Conservation (phyloP, 176 grass and related monocot species). For the Eragrostis nindensis region DNA sequence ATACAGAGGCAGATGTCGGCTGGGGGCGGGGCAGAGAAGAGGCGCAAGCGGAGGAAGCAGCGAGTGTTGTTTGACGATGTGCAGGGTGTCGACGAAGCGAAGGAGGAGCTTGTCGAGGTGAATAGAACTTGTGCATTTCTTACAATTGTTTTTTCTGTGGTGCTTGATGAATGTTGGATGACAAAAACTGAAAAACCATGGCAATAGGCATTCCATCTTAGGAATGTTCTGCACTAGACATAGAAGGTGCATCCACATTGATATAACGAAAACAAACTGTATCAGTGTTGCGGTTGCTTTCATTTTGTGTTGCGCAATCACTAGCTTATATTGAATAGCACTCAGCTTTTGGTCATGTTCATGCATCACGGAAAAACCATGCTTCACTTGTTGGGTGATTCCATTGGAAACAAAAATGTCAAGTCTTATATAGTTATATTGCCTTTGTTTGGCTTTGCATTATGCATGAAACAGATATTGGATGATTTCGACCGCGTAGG, state of each 20-base stretch:
- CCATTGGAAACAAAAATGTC: neutral
- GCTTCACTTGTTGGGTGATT: neutral
- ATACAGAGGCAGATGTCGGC: slow-evolving; percentile 79
- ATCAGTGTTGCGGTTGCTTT: neutral
- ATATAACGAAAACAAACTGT: neutral
- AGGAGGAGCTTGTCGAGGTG: slow-evolving; percentile 86
- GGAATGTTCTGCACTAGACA: neutral
- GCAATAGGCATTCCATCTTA: neutral
- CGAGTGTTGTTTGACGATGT: slow-evolving; percentile 77
- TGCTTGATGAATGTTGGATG: slow-evolving; percentile 7
- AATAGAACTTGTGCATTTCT: slow-evolving; percentile 16
- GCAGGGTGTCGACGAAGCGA: slow-evolving; percentile 84
- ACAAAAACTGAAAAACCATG: slow-evolving; percentile 20
- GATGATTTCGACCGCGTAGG: neutral
- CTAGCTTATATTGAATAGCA: neutral
- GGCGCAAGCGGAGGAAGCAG: slow-evolving; percentile 54
- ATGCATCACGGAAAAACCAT: neutral
- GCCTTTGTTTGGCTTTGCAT: neutral
- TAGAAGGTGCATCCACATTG: slow-evolving; percentile 3
- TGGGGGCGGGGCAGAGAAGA: slow-evolving; percentile 48
- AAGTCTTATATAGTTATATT: slow-evolving; percentile 12
- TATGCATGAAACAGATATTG: neutral
- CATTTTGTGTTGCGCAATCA: neutral
- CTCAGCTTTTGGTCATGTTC: neutral
- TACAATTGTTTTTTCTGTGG: slow-evolving; percentile 10